A percentile compares a stretch with the other conserved stretches of the same genome.
phyloP scores from a whole-genome alignment of 2,329 filamentous ascomycete genomes.

The Hortaea sp. region DNA sequence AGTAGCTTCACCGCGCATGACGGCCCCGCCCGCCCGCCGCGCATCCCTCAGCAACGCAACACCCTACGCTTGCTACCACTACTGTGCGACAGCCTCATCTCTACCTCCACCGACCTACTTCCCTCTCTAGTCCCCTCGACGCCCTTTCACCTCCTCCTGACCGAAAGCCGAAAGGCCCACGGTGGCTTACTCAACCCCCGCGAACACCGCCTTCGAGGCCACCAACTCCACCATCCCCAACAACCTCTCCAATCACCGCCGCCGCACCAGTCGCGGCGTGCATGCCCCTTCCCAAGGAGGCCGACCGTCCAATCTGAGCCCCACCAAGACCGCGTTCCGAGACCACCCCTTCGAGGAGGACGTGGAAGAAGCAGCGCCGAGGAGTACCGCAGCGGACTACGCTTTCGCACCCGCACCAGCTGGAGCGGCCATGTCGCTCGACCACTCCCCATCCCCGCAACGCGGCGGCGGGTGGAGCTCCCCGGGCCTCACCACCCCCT shows the following conservation, averaged over 20 bases:
- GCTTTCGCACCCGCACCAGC: too few species aligned
- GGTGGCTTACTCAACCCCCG: constrained; percentile 6
- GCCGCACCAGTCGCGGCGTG: constrained; percentile 9
- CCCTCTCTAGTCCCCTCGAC: too few species aligned
- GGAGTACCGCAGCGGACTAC: constrained; percentile 1
- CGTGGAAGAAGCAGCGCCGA: constrained; percentile 7
- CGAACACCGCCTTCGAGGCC: constrained; percentile 3
- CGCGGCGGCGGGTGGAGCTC: constrained; percentile 80
- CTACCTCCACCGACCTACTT: too few species aligned
- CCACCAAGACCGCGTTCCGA: constrained; percentile 2
- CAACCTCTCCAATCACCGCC: constrained; percentile 7
- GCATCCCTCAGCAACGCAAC: too few species aligned
- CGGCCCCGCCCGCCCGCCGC: too few species aligned
- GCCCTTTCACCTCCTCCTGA: too few species aligned
- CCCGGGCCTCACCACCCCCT: constrained; percentile 61
- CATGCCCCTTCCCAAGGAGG: constrained; percentile 8
- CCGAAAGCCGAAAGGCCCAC: too few species aligned
- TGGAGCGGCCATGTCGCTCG: constrained; percentile 58
- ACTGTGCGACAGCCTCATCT: too few species aligned
- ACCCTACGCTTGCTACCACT: too few species aligned
- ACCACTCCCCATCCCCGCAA: constrained; percentile 76
- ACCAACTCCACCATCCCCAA: background rate
- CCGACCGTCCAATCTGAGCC: background rate
- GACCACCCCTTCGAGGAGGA: constrained; percentile 14
- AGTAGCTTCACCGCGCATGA: too few species aligned